Evolutionary conservation across 257 asterid species (phyloP), one percentile per base, ranked within the genome.

Genomic region (Salvia miltiorrhiza): DNA sequence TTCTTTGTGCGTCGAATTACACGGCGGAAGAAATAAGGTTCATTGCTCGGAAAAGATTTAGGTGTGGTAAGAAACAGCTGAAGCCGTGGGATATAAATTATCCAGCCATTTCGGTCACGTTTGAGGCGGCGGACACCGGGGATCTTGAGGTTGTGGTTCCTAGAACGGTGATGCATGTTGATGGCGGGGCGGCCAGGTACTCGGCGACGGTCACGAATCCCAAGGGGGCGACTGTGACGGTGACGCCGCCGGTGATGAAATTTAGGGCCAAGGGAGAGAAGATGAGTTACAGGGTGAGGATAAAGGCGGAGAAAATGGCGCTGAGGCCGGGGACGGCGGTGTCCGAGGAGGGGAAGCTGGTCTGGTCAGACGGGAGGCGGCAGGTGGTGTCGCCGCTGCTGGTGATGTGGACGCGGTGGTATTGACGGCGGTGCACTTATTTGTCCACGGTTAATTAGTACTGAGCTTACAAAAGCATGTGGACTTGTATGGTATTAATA

Each of bases 61-160:
- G 21, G 30, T 92, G 98, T 53, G 7, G 21, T 0, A 77, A 62
- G 24, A 83, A 74, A 28, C 67, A 58, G n/a, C 11, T 23, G 4
- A 78, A 79, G 75, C 91, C 90, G 7, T 89, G 97, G 98, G 77
- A 89, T 58, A 44, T 92, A 7, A 92, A 92, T 48, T 92, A 92
- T 37, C 96, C 98, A 1, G 94, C 96, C 1, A 86, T 92, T 20
- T 59, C 84, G 0, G 84, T 85, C 14, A 79, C 56, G 4, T 84
- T 84, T 26, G 85, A 87, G 24, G 80, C 78, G 12, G 65, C 75
- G 4, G 73, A 67, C 10, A 0, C 32, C 2, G 17, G 28, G 0
- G 55, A 30, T 1, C 48, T 48, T 23, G 81, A 70, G 7, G 39
- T 82, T 12, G 63, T 37, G 28, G 86, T 82, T 3, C 61, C 69